Conservation (phyloP, 129 eudicot species). For the Artemisia tridentata region DNA sequence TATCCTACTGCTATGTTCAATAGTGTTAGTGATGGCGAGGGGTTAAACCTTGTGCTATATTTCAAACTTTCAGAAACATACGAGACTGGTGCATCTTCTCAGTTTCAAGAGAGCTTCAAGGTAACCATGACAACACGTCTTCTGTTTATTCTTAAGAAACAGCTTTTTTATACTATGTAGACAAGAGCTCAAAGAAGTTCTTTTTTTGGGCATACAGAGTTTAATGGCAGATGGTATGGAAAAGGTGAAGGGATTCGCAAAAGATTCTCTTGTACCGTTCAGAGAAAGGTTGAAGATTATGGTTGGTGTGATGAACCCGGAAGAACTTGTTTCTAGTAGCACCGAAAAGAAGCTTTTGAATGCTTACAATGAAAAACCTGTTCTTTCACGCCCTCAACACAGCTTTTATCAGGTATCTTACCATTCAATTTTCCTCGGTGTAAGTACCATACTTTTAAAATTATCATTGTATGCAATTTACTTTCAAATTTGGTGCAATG, state of each 20-base stretch:
- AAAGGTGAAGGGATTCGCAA: conserved; percentile 60
- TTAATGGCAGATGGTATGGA: conserved; percentile 63
- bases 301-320: conserved; percentile 78
- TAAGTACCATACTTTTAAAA: too few species aligned
- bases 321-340: conserved; percentile 64
- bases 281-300: conserved; percentile 78
- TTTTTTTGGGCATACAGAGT: conserved; percentile 36
- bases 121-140: conserved; percentile 25
- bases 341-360: conserved; percentile 71
- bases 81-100: conserved; percentile 55
- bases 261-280: conserved; percentile 57
- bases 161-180: background rate
- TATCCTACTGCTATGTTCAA: conserved; percentile 77
- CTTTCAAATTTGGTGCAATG: too few species aligned
- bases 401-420: conserved; percentile 63
- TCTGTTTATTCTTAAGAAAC: background rate
- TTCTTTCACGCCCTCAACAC: conserved; percentile 93
- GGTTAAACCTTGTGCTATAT: conserved; percentile 81
- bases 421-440: background rate
- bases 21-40: conserved; percentile 74
- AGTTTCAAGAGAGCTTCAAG: conserved; percentile 72
- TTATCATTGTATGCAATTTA: too few species aligned
- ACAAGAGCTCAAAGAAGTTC: background rate
- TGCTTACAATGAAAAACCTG: conserved; percentile 85
- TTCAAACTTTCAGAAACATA: conserved; percentile 62